Evolutionary conservation across 2,329 filamentous ascomycete species (phyloP).

Genomic region (Calonectria honghensis): DNA sequence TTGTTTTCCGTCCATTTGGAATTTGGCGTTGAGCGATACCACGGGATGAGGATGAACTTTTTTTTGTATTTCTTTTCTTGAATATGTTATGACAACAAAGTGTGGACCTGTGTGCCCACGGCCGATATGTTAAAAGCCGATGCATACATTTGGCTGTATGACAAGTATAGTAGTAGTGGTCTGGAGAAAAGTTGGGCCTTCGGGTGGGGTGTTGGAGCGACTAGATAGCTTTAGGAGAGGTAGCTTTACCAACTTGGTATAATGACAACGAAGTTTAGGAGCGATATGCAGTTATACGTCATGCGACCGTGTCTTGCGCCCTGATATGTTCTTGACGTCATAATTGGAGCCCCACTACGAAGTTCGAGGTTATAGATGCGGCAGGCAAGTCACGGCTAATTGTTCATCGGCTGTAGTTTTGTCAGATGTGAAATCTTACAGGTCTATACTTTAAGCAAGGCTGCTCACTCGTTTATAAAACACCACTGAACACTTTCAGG

Average conservation of each 20-base stretch:
- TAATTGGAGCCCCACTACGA: neutral
- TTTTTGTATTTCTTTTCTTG: slow-evolving; percentile 7
- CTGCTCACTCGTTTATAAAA: slow-evolving; percentile 50
- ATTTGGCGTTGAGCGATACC: slow-evolving; percentile 51
- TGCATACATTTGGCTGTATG: slow-evolving; percentile 21
- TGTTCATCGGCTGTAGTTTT: slow-evolving; percentile 18
- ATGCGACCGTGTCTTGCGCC: slow-evolving; percentile 28
- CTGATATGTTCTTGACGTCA: slow-evolving; percentile 6
- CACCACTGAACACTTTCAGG: slow-evolving; percentile 52
- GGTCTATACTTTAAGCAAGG: neutral
- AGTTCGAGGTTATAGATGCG: neutral
- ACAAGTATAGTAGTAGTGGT: slow-evolving; percentile 9
- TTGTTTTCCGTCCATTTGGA: slow-evolving; percentile 32
- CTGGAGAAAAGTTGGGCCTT: slow-evolving; percentile 14
- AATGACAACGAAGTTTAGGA: slow-evolving; percentile 31
- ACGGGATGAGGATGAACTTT: slow-evolving; percentile 18
- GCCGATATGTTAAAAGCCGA: slow-evolving; percentile 9
- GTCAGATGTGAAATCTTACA: neutral
- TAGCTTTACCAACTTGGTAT: slow-evolving; percentile 32
- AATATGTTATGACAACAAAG: slow-evolving; percentile 18
- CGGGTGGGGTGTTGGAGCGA: slow-evolving; percentile 27
- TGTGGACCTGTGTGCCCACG: slow-evolving; percentile 21
- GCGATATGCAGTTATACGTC: slow-evolving; percentile 17
- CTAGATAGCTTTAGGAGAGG: slow-evolving; percentile 11
- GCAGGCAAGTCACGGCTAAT: neutral